Conservation (phyloP, 805 yeast species). For the Nakazawaea sp. region DNA sequence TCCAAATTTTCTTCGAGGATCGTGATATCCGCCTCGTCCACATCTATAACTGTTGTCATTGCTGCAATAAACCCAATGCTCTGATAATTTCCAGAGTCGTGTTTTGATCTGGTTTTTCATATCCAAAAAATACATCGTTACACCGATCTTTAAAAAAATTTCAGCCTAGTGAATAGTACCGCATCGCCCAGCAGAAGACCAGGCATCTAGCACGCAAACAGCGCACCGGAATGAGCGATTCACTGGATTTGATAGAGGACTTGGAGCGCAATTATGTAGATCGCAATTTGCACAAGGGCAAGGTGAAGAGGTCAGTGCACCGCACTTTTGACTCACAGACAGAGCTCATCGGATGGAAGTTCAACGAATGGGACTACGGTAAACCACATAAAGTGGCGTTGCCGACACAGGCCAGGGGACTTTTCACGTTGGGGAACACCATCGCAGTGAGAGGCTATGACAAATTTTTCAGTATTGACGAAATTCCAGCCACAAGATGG, state of each 20-base stretch:
- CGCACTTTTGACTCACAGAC: slow-evolving; percentile 16
- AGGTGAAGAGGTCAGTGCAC: slow-evolving; percentile 19
- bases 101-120: no score
- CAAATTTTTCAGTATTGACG: slow-evolving; percentile 84
- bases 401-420: slow-evolving; percentile 79
- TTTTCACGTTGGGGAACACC: slow-evolving; percentile 47
- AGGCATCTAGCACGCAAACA: no score
- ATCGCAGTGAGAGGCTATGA: slow-evolving; percentile 87
- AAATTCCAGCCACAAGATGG: slow-evolving; percentile 48
- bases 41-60: slow-evolving; percentile 32
- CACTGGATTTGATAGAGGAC: not conserved
- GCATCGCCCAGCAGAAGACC: no score
- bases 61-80: not conserved
- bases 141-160: no score
- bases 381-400: slow-evolving; percentile 37
- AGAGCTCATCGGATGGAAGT: slow-evolving; percentile 56
- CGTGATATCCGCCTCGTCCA: slow-evolving; percentile 78
- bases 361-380: slow-evolving; percentile 85
- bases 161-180: no score
- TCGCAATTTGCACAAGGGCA: slow-evolving; percentile 16
- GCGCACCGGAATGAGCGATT: not conserved
- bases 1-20: slow-evolving; percentile 70
- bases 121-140: no score
- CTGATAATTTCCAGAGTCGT: no score
- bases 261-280: not conserved